phyloP scores from a whole-genome alignment of 2,329 filamentous ascomycete species.

The Colletotrichum gloeosporioides region DNA sequence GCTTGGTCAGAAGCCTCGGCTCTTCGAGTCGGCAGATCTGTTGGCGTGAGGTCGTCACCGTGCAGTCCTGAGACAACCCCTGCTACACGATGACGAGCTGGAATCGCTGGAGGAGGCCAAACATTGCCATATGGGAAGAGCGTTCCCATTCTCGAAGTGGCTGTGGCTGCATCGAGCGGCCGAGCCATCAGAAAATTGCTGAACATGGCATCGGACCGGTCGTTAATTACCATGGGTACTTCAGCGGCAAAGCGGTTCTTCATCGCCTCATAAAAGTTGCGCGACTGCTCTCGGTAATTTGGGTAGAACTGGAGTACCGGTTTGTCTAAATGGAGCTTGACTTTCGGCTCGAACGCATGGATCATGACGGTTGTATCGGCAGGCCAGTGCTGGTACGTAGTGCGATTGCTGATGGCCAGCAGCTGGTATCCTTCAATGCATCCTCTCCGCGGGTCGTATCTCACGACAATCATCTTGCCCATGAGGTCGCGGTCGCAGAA shows the following conservation, averaged over 20 bases:
- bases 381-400: conserved; percentile 67
- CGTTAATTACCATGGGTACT: conserved; percentile 57
- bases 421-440: conserved; percentile 84
- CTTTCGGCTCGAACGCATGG: conserved; percentile 72
- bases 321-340: conserved; percentile 76
- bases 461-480: conserved; percentile 77
- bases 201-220: conserved; percentile 56
- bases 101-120: conserved; percentile 80
- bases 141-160: conserved; percentile 32
- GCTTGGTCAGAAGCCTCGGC: conserved; percentile 70
- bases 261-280: neutral
- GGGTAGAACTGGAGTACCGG: conserved; percentile 67
- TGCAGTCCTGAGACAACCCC: conserved; percentile 33
- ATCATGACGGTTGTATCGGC: conserved; percentile 71
- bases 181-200: conserved; percentile 73
- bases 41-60: conserved; percentile 28
- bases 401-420: conserved; percentile 65
- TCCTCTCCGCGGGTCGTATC: conserved; percentile 75
- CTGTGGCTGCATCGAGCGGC: conserved; percentile 42
- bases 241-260: conserved; percentile 48
- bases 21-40: conserved; percentile 50
- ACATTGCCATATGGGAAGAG: conserved; percentile 57
- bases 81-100: conserved; percentile 60
- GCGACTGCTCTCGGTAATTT: neutral
- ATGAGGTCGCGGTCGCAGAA: conserved; percentile 77